phyloP scores from a whole-genome alignment of 1,284 basidiomycete species.

The Taiwanofungus camphoratus region DNA sequence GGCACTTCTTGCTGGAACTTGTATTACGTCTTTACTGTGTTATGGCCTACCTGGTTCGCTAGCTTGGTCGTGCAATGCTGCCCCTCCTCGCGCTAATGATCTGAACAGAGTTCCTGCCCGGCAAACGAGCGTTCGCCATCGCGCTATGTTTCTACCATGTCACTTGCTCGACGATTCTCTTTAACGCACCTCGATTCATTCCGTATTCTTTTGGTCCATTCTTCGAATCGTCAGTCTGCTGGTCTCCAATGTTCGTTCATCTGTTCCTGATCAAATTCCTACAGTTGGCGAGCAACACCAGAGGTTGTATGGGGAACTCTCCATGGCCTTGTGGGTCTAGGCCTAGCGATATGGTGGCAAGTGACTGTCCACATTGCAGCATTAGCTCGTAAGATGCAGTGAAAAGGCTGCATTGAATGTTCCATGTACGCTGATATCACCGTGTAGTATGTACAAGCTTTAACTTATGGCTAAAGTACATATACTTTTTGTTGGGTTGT shows the following conservation, averaged over 20 bases:
- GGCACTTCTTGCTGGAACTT: slow-evolving; percentile 51
- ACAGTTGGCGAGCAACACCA: slow-evolving; percentile 56
- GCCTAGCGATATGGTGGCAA: slow-evolving; percentile 74
- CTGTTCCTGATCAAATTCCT: slow-evolving; percentile 2
- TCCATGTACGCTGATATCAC: too few relatives aligned
- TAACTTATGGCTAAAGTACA: too few relatives aligned
- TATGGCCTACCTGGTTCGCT: slow-evolving; percentile 61
- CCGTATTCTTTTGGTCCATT: slow-evolving; percentile 61
- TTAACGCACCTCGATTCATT: slow-evolving; percentile 73
- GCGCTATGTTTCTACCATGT: slow-evolving; percentile 74
- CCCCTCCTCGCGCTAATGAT: background rate
- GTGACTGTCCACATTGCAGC: slow-evolving; percentile 50
- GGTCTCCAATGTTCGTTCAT: background rate
- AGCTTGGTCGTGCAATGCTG: too few relatives aligned
- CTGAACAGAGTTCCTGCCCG: slow-evolving; percentile 69
- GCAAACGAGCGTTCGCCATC: slow-evolving; percentile 77
- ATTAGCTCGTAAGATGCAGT: slow-evolving; percentile 28
- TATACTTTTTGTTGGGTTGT: too few relatives aligned
- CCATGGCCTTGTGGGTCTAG: slow-evolving; percentile 63
- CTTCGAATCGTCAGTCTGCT: slow-evolving; percentile 52
- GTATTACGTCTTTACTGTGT: slow-evolving; percentile 52
- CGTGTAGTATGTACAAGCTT: too few relatives aligned
- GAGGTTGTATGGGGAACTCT: slow-evolving; percentile 62
- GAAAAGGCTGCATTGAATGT: too few relatives aligned
- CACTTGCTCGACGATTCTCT: slow-evolving; percentile 66